phyloP scores from a whole-genome alignment of 1,284 basidiomycete genomes.

The Marasmius oreades region DNA sequence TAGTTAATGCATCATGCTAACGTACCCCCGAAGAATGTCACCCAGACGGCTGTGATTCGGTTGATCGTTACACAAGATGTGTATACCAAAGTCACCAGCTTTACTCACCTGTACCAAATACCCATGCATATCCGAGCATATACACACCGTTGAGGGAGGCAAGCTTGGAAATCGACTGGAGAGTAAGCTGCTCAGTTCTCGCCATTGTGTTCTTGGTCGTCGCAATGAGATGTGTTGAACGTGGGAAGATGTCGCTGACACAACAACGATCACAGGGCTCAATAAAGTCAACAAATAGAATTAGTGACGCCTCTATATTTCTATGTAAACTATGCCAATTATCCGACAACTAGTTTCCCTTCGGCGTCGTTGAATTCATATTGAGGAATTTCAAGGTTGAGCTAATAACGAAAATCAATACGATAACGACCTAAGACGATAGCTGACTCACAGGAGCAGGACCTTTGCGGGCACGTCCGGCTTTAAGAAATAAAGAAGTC shows the following conservation, averaged over 20 bases:
- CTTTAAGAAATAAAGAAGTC: conserved; percentile 33
- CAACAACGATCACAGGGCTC: neutral
- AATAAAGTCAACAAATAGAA: neutral
- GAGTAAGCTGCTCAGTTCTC: conserved; percentile 34
- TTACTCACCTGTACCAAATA: conserved; percentile 67
- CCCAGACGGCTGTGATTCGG: conserved; percentile 50
- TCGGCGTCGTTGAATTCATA: conserved; percentile 88
- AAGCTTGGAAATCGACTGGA: conserved; percentile 37
- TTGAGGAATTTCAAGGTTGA: conserved; percentile 91
- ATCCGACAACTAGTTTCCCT: conserved; percentile 91
- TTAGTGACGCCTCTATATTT: neutral
- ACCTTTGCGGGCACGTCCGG: conserved; percentile 92
- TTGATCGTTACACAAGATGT: neutral
- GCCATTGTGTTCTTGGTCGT: conserved; percentile 22
- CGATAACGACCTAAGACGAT: neutral
- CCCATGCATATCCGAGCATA: conserved; percentile 53
- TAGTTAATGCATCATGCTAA: neutral
- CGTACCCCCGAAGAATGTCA: conserved; percentile 63
- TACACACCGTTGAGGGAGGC: conserved; percentile 49
- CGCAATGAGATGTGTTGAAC: neutral
- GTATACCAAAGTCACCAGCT: neutral
- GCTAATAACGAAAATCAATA: conserved; percentile 35
- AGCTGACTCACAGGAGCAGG: conserved; percentile 76
- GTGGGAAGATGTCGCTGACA: too few species aligned
- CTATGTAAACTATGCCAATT: conserved; percentile 23